Percentiles rank a stretch among this genome's conserved stretches.
phyloP scores from a whole-genome alignment of 1,284 basidiomycete genomes.

The Austroboletus sp. region DNA sequence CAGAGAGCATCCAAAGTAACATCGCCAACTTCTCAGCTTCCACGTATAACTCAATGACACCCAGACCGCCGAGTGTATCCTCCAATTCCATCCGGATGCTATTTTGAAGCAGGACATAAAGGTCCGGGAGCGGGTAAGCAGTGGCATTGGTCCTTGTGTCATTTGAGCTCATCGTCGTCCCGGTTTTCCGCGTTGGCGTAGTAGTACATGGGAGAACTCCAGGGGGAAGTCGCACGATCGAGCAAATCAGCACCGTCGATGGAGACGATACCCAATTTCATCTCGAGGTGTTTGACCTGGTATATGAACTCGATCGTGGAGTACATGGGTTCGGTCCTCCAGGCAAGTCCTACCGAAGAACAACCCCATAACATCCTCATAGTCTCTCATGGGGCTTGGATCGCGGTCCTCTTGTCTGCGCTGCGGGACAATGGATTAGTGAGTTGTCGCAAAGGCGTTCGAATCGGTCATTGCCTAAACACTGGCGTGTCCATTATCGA shows the following conservation, averaged over 20 bases:
- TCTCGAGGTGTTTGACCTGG: conserved; percentile 48
- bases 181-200: conserved; percentile 2
- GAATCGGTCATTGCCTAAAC: conserved; percentile 43
- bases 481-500: conserved; percentile 58
- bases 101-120: conserved; percentile 39
- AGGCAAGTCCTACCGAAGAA: conserved; percentile 10
- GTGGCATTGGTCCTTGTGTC: neutral
- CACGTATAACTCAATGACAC: neutral
- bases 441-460: conserved; percentile 36
- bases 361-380: conserved; percentile 42
- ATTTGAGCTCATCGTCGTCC: conserved; percentile 1
- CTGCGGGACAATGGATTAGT: conserved; percentile 41
- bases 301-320: conserved; percentile 48
- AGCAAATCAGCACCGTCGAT: conserved; percentile 26
- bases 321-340: conserved; percentile 29
- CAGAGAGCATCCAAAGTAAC: conserved; percentile 52
- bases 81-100: conserved; percentile 46
- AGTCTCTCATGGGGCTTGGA: conserved; percentile 61
- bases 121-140: conserved; percentile 58
- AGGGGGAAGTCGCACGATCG: conserved; percentile 40
- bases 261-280: conserved; percentile 40
- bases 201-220: conserved; percentile 59
- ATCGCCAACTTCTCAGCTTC: neutral
- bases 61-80: conserved; percentile 61
- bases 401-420: conserved; percentile 45